Percentiles rank a stretch among this genome's conserved stretches.
Evolutionary conservation across 495 filamentous ascomycete genomes (phyloP).

Genomic region (Daldinia decipiens): DNA sequence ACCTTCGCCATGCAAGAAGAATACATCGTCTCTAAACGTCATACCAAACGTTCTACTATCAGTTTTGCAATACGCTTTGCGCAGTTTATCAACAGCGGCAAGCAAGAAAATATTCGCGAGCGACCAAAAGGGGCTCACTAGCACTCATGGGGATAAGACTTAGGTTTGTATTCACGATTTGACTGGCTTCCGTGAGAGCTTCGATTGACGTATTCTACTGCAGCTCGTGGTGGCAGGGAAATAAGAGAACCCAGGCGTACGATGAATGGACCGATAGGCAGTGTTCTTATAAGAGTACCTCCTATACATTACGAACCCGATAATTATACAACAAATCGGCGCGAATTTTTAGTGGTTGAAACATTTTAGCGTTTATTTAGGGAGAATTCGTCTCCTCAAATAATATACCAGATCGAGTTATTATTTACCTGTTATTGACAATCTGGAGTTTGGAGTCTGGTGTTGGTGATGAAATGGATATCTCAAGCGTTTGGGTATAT

Average conservation of each 20-base stretch:
- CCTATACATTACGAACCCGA: conserved; percentile 31
- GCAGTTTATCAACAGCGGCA: conserved; percentile 48
- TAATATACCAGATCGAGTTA: background rate
- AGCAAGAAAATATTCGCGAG: conserved; percentile 48
- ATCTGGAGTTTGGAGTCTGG: conserved; percentile 2
- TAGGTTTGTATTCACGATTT: conserved; percentile 16
- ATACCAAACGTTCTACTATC: conserved; percentile 20
- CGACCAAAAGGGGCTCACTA: conserved; percentile 41
- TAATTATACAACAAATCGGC: conserved; percentile 5
- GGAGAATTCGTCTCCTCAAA: background rate
- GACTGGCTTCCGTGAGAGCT: background rate
- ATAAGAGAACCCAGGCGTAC: conserved; percentile 9
- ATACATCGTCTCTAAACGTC: conserved; percentile 38
- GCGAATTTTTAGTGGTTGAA: too few relatives aligned
- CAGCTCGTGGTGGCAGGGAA: conserved; percentile 19
- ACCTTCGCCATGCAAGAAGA: conserved; percentile 35
- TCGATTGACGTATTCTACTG: conserved; percentile 15
- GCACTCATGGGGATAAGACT: conserved; percentile 27
- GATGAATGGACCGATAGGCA: conserved; percentile 29
- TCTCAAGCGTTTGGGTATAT: background rate
- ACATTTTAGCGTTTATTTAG: background rate
- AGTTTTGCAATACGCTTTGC: conserved; percentile 44
- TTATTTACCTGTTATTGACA: background rate
- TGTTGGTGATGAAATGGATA: background rate
- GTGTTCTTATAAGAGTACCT: conserved; percentile 32